A percentile compares a stretch with the other conserved stretches of the same genome.
Conservation (phyloP, 1,139 yeast species). For the Nakaseomyces sp. region DNA sequence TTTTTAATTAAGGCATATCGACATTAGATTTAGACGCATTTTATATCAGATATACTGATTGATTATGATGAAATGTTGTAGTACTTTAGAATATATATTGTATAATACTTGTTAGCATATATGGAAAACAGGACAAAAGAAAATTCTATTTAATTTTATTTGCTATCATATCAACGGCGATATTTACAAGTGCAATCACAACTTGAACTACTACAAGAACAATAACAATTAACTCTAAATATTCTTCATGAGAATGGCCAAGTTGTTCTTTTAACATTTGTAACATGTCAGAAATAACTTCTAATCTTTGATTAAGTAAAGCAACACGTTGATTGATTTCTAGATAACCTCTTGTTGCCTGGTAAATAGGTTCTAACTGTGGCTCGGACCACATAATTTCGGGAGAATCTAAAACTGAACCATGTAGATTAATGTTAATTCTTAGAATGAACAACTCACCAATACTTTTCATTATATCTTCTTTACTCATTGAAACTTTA, state of each 20-base stretch:
- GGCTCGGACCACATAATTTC: constrained; percentile 99
- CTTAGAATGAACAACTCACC: constrained; percentile 90
- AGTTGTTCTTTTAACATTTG: constrained; percentile 96
- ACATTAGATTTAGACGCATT: too few relatives aligned
- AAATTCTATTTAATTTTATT: constrained; percentile 9
- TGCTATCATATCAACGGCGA: constrained; percentile 38
- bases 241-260: constrained; percentile 88
- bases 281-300: constrained; percentile 82
- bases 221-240: constrained; percentile 84
- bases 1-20: too few relatives aligned
- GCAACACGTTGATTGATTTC: constrained; percentile 92
- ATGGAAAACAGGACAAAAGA: neutral
- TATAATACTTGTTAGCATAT: too few relatives aligned
- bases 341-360: constrained; percentile 88
- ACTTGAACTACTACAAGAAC: constrained; percentile 91
- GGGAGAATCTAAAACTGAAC: constrained; percentile 91
- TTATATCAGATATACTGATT: too few relatives aligned
- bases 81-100: too few relatives aligned
- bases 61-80: too few relatives aligned
- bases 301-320: constrained; percentile 78
- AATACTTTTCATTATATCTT: constrained; percentile 90
- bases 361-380: constrained; percentile 91
- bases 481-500: constrained; percentile 87
- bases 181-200: constrained; percentile 74
- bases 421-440: constrained; percentile 85